Conservation (phyloP, 768 basidiomycete genomes). For the Glaciozyma martinii region DNA sequence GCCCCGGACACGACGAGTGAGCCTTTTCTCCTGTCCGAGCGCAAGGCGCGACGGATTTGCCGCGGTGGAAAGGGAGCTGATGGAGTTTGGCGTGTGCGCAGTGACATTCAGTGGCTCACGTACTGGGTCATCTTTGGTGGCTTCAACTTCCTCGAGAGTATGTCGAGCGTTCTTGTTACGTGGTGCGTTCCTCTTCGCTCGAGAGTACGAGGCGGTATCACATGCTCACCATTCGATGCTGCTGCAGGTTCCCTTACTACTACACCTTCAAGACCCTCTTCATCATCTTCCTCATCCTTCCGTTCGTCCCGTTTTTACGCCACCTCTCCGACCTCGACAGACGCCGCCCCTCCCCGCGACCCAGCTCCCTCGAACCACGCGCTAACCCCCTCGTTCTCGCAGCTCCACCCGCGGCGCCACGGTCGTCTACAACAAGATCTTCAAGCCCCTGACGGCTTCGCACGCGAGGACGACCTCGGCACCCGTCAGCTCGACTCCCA, state of each 20-base stretch:
- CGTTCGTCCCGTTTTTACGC: constrained; percentile 23
- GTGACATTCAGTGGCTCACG: constrained; percentile 92
- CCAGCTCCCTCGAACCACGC: too few species aligned
- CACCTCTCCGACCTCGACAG: constrained; percentile 1
- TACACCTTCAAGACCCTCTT: constrained; percentile 40
- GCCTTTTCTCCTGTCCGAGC: constrained; percentile 25
- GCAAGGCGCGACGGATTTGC: constrained; percentile 3
- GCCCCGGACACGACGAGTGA: constrained; percentile 51
- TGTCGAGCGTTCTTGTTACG: constrained; percentile 74
- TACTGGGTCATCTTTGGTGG: constrained; percentile 93
- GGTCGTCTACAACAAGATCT: constrained; percentile 55
- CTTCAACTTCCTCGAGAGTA: constrained; percentile 83
- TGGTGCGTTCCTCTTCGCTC: constrained; percentile 44
- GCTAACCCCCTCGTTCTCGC: constrained; percentile 29
- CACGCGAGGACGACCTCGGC: not conserved
- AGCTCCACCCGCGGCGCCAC: constrained; percentile 64
- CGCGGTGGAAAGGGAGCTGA: not conserved
- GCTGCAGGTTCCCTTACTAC: constrained; percentile 43
- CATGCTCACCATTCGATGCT: not conserved
- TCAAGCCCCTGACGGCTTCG: not conserved
- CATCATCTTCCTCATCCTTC: constrained; percentile 41
- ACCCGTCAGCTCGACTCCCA: not conserved
- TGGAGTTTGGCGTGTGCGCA: constrained; percentile 42
- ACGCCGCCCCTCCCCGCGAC: too few species aligned
- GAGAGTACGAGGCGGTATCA: not conserved